Percentiles rank a stretch among this genome's conserved stretches.
phyloP scores from a whole-genome alignment of 2,329 filamentous ascomycete genomes.

The Rhynchosporium secalis region DNA sequence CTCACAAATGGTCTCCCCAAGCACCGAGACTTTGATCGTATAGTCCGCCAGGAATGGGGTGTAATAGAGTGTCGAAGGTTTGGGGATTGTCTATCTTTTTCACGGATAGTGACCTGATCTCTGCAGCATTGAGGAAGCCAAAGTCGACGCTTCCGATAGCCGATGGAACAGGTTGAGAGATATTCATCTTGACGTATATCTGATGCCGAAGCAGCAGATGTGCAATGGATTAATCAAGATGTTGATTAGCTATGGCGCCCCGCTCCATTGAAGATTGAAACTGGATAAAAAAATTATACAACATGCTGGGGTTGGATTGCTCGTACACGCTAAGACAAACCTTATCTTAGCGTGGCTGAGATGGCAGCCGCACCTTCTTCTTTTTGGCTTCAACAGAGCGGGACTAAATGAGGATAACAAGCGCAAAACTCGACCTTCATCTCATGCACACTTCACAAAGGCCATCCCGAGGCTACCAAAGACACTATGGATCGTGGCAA shows the following conservation, averaged over 20 bases:
- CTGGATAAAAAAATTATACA: neutral
- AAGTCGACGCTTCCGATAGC: slow-evolving; percentile 88
- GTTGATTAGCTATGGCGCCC: slow-evolving; percentile 10
- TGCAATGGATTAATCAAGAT: slow-evolving; percentile 16
- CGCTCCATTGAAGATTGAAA: neutral
- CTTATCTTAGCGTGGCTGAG: neutral
- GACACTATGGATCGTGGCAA: slow-evolving; percentile 52
- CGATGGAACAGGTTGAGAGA: slow-evolving; percentile 79
- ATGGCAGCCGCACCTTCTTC: neutral
- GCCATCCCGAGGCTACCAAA: neutral
- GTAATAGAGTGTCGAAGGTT: slow-evolving; percentile 90
- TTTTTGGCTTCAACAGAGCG: too few relatives aligned
- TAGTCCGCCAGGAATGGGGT: slow-evolving; percentile 85
- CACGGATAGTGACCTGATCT: slow-evolving; percentile 87
- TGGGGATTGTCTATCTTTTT: slow-evolving; percentile 90
- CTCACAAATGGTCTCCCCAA: slow-evolving; percentile 81
- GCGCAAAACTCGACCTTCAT: neutral
- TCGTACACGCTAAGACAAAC: neutral
- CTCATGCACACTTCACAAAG: neutral
- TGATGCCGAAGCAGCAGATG: slow-evolving; percentile 29
- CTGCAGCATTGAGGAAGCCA: slow-evolving; percentile 74
- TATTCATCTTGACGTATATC: slow-evolving; percentile 55
- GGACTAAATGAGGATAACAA: neutral
- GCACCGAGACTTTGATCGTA: slow-evolving; percentile 92
- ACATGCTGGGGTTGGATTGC: too few relatives aligned